Evolutionary conservation across 139 green algal genomes (phyloP), one percentile per base, ranked within the genome.

Genomic region (Coelastrella sp.): DNA sequence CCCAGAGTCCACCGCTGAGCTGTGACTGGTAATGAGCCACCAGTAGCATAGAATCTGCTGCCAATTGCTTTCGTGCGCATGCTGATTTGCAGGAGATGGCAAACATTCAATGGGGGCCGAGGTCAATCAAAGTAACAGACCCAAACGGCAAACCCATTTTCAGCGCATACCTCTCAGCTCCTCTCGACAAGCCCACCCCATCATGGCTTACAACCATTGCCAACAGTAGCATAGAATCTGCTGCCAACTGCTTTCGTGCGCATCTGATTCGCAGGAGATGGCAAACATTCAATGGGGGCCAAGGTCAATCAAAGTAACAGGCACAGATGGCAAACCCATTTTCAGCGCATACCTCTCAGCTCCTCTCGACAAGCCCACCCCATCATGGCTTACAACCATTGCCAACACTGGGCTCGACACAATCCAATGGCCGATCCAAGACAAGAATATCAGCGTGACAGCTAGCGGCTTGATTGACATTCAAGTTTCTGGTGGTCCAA

Each of bases 21-120:
- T 47, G 32, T 47, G 32, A 47, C 32, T 47, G 32, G 32, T 47
- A 47, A 47, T 47, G 32, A 47, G 32, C 32, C 32, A 47, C 32
- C 32, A 47, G 32, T 47, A 47, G 32, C 32, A 47, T 47, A 47
- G 32, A 47, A 47, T 47, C 32, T 47, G 32, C 32, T 47, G 32
- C 32, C 32, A 47, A 47, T 47, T 47, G 32, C 32, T 47, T 47
- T 47, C 32, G 32, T 47, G 32, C 32, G 32, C 32, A 47, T 47
- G 32, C 32, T 47, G 32, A 10, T 71, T 71, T 76, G 68, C 68
- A 76, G 68, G 74, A 80, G 22, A 80, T 80, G 74, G 74, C 74
- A 17, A 16, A 14, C 2, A 17, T 80, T 80, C 22, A 59, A 5
- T 80, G 22, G 22, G 74, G 74, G 22, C 22, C 16, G 8, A 57